Evolutionary conservation across 805 yeast species (phyloP).

Genomic region (Wickerhamiella kurtzmanii): DNA sequence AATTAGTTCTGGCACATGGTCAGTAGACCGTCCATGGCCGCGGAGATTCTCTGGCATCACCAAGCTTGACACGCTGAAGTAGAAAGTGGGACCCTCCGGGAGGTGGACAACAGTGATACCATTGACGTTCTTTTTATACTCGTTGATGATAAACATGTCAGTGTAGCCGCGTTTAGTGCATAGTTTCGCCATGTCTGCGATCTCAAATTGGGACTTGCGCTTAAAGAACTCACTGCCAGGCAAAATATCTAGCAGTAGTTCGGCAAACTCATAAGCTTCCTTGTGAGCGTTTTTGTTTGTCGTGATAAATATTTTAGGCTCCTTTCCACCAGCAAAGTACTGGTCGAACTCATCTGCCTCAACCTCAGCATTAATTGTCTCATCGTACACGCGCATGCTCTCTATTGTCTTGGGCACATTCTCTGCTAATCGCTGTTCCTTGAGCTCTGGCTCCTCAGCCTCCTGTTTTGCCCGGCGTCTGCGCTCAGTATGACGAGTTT

Average conservation of each 20-base stretch:
- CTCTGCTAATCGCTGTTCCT: conserved; percentile 60
- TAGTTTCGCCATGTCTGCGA: conserved; percentile 75
- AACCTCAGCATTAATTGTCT: conserved; percentile 43
- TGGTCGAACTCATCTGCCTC: conserved; percentile 42
- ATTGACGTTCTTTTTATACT: conserved; percentile 81
- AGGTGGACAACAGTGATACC: conserved; percentile 88
- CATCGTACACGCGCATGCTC: conserved; percentile 72
- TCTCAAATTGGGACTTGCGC: conserved; percentile 68
- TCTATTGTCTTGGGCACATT: conserved; percentile 79
- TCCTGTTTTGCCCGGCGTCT: conserved; percentile 82
- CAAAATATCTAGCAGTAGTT: conserved; percentile 64
- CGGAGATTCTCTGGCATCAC: conserved; percentile 58
- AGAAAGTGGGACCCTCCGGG: conserved; percentile 91
- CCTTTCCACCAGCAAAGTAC: conserved; percentile 39
- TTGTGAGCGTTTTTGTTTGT: conserved; percentile 79
- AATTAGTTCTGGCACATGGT: conserved; percentile 82
- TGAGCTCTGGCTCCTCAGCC: conserved; percentile 65
- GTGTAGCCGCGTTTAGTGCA: conserved; percentile 78
- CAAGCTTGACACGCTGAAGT: conserved; percentile 70
- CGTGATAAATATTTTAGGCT: conserved; percentile 81
- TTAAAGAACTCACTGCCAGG: conserved; percentile 81
- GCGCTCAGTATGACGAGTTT: conserved; percentile 63
- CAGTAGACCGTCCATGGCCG: conserved; percentile 87
- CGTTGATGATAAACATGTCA: conserved; percentile 78
- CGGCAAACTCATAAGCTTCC: conserved; percentile 82